Percentiles rank a stretch among this genome's conserved stretches.
Conservation (phyloP, 768 basidiomycete genomes). For the Suillus plorans region DNA sequence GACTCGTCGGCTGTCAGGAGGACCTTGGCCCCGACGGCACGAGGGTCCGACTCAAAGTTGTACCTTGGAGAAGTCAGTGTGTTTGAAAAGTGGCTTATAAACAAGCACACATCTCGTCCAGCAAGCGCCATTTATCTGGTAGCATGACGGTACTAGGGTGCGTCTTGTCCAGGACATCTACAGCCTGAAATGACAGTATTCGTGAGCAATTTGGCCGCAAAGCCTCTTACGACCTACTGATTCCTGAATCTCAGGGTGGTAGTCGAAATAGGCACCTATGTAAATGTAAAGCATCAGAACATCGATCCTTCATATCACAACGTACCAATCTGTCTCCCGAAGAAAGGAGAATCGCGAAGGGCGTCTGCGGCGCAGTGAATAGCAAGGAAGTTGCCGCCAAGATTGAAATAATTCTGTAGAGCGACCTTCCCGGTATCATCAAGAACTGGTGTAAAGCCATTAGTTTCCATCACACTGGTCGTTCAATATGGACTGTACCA, state of each 20-base stretch:
- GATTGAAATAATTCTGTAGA: conserved; percentile 61
- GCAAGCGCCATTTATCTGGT: conserved; percentile 50
- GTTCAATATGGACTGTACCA: conserved; percentile 40
- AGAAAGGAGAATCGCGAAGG: conserved; percentile 57
- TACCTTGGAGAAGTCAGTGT: conserved; percentile 43
- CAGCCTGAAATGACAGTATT: conserved; percentile 40
- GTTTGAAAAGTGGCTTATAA: conserved; percentile 3
- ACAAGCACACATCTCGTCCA: conserved; percentile 57
- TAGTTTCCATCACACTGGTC: not conserved
- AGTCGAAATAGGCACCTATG: conserved; percentile 66
- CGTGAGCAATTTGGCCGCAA: conserved; percentile 11
- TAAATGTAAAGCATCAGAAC: conserved; percentile 1
- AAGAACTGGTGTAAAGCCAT: conserved; percentile 40
- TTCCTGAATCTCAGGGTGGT: conserved; percentile 63
- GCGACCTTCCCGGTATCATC: conserved; percentile 58
- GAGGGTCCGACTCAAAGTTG: conserved; percentile 72
- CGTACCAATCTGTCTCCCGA: conserved; percentile 55
- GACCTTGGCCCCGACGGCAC: conserved; percentile 58
- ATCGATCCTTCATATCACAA: not conserved
- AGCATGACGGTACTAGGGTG: conserved; percentile 64
- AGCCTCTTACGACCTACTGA: conserved; percentile 45
- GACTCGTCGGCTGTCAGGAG: conserved; percentile 66
- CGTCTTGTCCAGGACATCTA: conserved; percentile 51
- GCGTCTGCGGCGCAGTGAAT: conserved; percentile 68
- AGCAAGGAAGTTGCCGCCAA: conserved; percentile 70